phyloP scores from a whole-genome alignment of 164 flowering plant genomes.

The Malania oleifera region DNA sequence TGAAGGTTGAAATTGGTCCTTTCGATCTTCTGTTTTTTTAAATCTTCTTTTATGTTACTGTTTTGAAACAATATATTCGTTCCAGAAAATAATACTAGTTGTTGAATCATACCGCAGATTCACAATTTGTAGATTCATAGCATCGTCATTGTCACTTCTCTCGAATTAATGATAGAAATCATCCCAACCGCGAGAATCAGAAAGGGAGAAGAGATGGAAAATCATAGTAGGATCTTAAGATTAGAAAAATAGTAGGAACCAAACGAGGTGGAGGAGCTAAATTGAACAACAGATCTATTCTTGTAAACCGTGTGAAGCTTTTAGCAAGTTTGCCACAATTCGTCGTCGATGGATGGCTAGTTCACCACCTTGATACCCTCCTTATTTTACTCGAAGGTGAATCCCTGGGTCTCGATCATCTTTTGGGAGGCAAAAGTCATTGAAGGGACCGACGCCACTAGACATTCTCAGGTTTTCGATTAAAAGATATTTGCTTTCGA shows the following conservation, averaged over 20 bases:
- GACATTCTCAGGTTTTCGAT: too few relatives aligned
- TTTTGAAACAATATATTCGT: too few relatives aligned
- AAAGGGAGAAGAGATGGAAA: constrained; percentile 31
- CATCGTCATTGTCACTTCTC: not conserved
- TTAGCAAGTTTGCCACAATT: constrained; percentile 22
- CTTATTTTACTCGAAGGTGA: not conserved
- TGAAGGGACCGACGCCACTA: not conserved
- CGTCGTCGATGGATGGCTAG: constrained; percentile 3
- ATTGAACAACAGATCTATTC: constrained; percentile 50
- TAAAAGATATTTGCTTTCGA: too few relatives aligned
- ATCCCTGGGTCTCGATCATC: not conserved
- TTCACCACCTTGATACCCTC: constrained; percentile 6
- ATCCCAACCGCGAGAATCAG: constrained; percentile 11
- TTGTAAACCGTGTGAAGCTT: constrained; percentile 45
- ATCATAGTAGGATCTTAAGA: constrained; percentile 2
- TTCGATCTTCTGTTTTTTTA: too few relatives aligned
- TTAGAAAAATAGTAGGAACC: not conserved
- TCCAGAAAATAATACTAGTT: not conserved
- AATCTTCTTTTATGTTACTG: too few relatives aligned
- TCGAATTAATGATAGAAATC: not conserved
- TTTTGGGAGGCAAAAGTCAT: not conserved
- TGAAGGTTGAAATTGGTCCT: too few relatives aligned
- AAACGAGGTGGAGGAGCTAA: constrained; percentile 34
- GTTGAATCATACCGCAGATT: not conserved
- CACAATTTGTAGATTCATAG: not conserved